Conservation (phyloP, 257 asterid species). For the Perilla frutescens region DNA sequence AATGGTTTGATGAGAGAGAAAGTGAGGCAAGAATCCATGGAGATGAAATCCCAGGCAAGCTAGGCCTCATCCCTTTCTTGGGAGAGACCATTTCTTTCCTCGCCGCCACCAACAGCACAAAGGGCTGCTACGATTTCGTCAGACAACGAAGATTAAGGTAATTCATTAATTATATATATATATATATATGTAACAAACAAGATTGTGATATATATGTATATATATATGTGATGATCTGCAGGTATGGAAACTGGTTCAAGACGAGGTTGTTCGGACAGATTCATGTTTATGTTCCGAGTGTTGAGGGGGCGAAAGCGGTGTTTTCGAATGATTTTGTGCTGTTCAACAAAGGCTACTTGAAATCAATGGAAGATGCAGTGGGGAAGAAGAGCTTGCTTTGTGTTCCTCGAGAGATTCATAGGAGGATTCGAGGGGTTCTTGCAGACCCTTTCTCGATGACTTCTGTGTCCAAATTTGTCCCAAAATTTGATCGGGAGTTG, state of each 20-base stretch:
- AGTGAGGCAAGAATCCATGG: too few relatives aligned
- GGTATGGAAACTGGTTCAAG: constrained; percentile 65
- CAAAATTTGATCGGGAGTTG: constrained; percentile 48
- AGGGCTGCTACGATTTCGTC: constrained; percentile 66
- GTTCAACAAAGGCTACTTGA: constrained; percentile 62
- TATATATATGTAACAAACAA: too few relatives aligned
- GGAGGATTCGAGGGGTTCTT: constrained; percentile 53
- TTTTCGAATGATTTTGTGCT: constrained; percentile 53
- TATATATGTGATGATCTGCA: too few relatives aligned
- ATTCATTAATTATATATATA: neutral
- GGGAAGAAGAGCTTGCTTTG: constrained; percentile 62
- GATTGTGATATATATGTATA: too few relatives aligned
- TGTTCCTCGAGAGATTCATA: constrained; percentile 51
- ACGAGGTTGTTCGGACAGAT: constrained; percentile 61
- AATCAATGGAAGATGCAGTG: constrained; percentile 61
- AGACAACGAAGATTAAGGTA: constrained; percentile 49
- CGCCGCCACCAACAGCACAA: constrained; percentile 58
- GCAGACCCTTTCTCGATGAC: constrained; percentile 67
- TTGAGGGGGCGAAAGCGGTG: constrained; percentile 55
- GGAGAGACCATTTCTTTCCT: constrained; percentile 57
- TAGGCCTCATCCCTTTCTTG: constrained; percentile 49
- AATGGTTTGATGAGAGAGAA: neutral
- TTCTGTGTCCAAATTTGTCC: constrained; percentile 54
- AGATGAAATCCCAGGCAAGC: constrained; percentile 48
- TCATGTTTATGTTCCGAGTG: constrained; percentile 60